Base-by-base conservation (phyloP, 106 monocot species). In the Hemerocallis citrina region DNA sequence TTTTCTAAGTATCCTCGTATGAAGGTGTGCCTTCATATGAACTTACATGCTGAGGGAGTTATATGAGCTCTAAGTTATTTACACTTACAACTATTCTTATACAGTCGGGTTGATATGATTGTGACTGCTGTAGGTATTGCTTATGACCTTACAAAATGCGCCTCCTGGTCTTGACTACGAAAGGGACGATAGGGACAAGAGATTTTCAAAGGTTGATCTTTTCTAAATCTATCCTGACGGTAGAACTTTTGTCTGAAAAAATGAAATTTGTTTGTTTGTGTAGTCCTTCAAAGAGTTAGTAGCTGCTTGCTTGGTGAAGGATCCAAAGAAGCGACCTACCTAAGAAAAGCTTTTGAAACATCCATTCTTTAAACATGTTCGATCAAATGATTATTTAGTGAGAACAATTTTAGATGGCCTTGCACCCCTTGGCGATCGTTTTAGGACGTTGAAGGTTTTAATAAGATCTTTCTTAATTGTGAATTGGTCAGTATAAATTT, bases 81-180 rank as follows among this genome's bases (percentile, higher is more conserved):
- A 22, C 35, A 66, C 65, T 35, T 37, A 54, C 25, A 39, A 5
- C 54, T n/a, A 54, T 21, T 21, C 3, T 58, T 35, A 25, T 59
- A 35, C 12, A 59, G 20, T n/a, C n/a, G n/a, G n/a, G n/a, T n/a
- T n/a, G n/a, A n/a, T n/a, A n/a, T n/a, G n/a, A n/a, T n/a, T n/a
- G 5, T 59, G 30, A 19, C 39, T 29, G 24, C 42, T 67, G 40
- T 66, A 94, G 85, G 91, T 91, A 21, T 81, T 91, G 68, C 87
- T 96, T 59, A 91, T 91, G 96, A 96, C 96, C 45, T 72, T 88
- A 42, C 96, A 96, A 73, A 96, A 96, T 84, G 91, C 96, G 37
- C 91, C 91, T 27, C 96, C 91, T 17, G 90, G 91, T 61, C 74
- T 96, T 59, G 84, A 84, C 41, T 96, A 96, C 51, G 84, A 96